These are phyloP conservation scores for Russula olivacea DNA, from an alignment of 768 basidiomycete species.

Conservation along the genomic window DNA sequence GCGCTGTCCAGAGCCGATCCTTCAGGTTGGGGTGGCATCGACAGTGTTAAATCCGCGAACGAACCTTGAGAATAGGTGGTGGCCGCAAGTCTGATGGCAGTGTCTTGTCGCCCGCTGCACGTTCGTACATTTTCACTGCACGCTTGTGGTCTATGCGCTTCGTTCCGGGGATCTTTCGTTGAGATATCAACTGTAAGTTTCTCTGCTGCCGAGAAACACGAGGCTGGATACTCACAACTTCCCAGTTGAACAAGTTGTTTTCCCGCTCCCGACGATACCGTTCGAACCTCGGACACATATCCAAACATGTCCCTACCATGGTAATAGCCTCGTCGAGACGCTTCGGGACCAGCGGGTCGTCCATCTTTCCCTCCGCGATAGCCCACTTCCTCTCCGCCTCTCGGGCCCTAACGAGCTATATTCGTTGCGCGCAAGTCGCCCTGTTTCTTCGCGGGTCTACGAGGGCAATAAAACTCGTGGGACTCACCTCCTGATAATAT, in stretches of 20 bases:
- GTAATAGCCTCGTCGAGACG: conserved; percentile 85
- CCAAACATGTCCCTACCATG: conserved; percentile 86
- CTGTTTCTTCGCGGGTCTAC: neutral
- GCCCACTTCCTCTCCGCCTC: conserved; percentile 65
- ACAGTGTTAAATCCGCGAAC: conserved; percentile 6
- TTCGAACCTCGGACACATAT: conserved; percentile 95
- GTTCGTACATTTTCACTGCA: conserved; percentile 93
- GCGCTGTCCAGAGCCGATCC: conserved; percentile 38
- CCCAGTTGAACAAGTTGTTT: conserved; percentile 81
- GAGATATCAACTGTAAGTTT: conserved; percentile 34
- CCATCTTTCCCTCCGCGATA: conserved; percentile 81
- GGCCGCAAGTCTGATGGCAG: conserved; percentile 90
- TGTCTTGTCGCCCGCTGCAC: conserved; percentile 88
- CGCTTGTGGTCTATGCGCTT: conserved; percentile 78
- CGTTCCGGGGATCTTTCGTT: conserved; percentile 63
- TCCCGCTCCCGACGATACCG: conserved; percentile 85
- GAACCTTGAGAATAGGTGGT: conserved; percentile 71
- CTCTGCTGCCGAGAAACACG: conserved; percentile 3
- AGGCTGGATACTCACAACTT: conserved; percentile 55
- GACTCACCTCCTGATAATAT: conserved; percentile 65
- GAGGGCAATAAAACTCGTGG: neutral
- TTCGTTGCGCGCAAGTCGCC: neutral
- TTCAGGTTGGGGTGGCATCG: neutral
- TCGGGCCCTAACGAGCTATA: conserved; percentile 63
- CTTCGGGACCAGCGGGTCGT: conserved; percentile 74